Percentiles rank a stretch among this genome's conserved stretches.
phyloP scores from a whole-genome alignment of 2,329 filamentous ascomycete species.

The Aspergillus thermomutatus region DNA sequence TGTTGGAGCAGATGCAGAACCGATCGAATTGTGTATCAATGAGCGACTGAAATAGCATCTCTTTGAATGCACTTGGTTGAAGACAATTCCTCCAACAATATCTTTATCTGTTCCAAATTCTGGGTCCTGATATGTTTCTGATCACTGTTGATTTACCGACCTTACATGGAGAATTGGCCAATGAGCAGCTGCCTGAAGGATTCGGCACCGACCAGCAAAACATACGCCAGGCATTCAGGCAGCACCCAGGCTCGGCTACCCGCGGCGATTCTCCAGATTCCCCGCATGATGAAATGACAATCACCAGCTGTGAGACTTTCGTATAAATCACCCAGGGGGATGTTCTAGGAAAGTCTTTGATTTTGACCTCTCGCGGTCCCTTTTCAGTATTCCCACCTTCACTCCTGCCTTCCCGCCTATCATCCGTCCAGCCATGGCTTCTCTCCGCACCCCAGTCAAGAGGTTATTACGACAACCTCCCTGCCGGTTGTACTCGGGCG shows the following conservation, averaged over 20 bases:
- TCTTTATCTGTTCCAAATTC: too few species aligned
- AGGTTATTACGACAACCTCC: slow-evolving; percentile 15
- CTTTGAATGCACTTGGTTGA: background rate
- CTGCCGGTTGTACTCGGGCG: slow-evolving; percentile 44
- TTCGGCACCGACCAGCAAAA: background rate
- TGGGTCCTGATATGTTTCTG: background rate
- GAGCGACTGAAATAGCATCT: background rate
- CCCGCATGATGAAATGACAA: slow-evolving; percentile 14
- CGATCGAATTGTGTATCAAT: background rate
- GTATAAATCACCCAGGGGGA: slow-evolving; percentile 8
- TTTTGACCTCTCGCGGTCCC: background rate
- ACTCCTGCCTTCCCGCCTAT: background rate
- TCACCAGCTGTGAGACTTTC: background rate
- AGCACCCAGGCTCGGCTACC: slow-evolving; percentile 23
- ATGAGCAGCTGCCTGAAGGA: background rate
- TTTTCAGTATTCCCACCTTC: background rate
- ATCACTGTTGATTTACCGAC: background rate
- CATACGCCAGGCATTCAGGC: slow-evolving; percentile 3
- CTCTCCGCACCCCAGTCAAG: slow-evolving; percentile 5
- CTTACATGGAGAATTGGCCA: background rate
- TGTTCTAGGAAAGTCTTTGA: background rate
- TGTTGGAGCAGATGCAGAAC: slow-evolving; percentile 5
- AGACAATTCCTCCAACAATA: background rate
- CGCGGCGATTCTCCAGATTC: slow-evolving; percentile 23
- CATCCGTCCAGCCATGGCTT: slow-evolving; percentile 6